Evolutionary conservation across 2,329 filamentous ascomycete species (phyloP).

Genomic region (Penicillium paneum): DNA sequence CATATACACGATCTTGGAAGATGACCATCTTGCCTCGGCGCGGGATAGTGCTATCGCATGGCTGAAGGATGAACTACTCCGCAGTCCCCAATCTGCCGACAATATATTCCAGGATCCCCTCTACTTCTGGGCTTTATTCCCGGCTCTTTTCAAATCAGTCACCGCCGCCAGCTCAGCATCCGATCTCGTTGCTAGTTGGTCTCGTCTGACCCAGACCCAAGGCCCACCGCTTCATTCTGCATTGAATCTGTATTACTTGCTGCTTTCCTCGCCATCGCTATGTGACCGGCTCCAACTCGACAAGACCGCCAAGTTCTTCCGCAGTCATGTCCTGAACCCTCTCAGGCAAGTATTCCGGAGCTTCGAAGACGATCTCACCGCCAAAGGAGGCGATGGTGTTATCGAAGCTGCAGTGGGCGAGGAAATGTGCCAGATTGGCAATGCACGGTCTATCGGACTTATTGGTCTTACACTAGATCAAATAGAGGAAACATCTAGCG

Average conservation of each 20-base stretch:
- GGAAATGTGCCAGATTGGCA: slow-evolving; percentile 34
- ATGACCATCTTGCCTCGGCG: slow-evolving; percentile 53
- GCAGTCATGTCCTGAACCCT: slow-evolving; percentile 31
- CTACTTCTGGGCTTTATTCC: slow-evolving; percentile 45
- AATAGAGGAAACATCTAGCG: slow-evolving; percentile 33
- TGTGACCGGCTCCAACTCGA: slow-evolving; percentile 48
- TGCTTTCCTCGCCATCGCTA: slow-evolving; percentile 50
- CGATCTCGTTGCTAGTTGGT: slow-evolving; percentile 42
- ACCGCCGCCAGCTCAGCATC: slow-evolving; percentile 40
- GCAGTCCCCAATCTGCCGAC: slow-evolving; percentile 32
- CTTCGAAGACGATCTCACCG: slow-evolving; percentile 32
- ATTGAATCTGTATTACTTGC: slow-evolving; percentile 58
- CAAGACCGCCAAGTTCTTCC: slow-evolving; percentile 34
- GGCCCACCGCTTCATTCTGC: slow-evolving; percentile 52
- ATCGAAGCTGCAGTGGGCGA: slow-evolving; percentile 36
- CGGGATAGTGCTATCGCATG: slow-evolving; percentile 58
- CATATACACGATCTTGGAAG: slow-evolving; percentile 54
- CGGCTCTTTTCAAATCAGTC: slow-evolving; percentile 52
- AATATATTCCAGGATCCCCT: slow-evolving; percentile 36
- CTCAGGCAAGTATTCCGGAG: slow-evolving; percentile 32
- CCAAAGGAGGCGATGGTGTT: slow-evolving; percentile 38
- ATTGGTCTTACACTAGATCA: slow-evolving; percentile 34
- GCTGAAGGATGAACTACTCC: slow-evolving; percentile 59
- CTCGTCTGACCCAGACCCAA: slow-evolving; percentile 49
- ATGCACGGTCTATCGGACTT: slow-evolving; percentile 36